Conservation (phyloP, 345 rosid species). For the Eucalyptus albens region DNA sequence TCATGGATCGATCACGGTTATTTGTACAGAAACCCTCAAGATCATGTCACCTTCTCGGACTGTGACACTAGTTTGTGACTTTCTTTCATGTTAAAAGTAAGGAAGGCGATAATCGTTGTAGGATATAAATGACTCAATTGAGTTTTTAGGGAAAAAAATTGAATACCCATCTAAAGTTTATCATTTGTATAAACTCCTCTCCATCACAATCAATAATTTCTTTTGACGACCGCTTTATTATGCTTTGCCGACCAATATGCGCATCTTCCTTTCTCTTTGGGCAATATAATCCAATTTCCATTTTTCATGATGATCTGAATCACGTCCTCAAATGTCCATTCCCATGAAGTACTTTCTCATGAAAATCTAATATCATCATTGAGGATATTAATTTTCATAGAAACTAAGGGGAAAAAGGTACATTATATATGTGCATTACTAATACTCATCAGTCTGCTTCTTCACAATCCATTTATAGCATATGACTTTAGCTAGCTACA, state of each 20-base stretch:
- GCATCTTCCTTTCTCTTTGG: neutral
- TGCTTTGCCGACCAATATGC: rapidly evolving
- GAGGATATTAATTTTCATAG: too few species aligned
- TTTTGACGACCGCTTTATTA: rapidly evolving
- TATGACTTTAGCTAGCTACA: neutral
- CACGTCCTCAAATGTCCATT: neutral
- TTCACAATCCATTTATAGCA: neutral
- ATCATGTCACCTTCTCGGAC: too few species aligned
- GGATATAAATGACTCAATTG: neutral
- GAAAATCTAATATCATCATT: too few species aligned
- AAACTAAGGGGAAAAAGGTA: neutral
- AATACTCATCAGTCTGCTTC: neutral
- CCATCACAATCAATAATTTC: neutral
- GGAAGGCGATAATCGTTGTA: neutral
- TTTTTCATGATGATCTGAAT: too few species aligned
- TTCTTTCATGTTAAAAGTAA: neutral
- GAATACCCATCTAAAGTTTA: neutral
- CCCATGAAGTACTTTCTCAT: neutral
- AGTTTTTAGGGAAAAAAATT: neutral
- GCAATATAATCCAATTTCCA: neutral
- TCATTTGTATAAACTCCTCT: neutral
- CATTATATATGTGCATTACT: neutral
- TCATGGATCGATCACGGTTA: rapidly evolving
- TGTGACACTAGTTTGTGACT: neutral
- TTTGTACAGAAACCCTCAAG: too few species aligned